Evolutionary conservation across 345 rosid genomes (phyloP), one percentile per base, ranked within the genome.

Genomic region (Salix suchowensis): DNA sequence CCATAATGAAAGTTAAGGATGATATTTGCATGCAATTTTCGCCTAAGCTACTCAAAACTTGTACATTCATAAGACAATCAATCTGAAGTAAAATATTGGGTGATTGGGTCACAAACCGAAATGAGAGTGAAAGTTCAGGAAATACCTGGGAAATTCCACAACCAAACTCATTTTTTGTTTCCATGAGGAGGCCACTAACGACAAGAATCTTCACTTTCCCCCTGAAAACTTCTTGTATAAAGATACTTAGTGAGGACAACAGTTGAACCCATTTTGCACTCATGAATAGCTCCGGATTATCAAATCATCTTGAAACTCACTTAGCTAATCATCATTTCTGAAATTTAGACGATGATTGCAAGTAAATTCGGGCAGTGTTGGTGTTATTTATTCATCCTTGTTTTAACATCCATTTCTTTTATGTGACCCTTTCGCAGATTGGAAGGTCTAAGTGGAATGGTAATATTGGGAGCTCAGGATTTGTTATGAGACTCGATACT

Each of bases 391-490:
- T 72, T 44, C 54, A 30, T 71, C 69, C 4, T 34, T 34, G 48
- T 30, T 34, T 77, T 74, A 46, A 78, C 10, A 26, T 68, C 64
- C 24, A 24, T 16, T 11, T 18, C 68, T 28, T 68, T 36, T 60
- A 8, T 34, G 24, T 62, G 16, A 10, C 21, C 13, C 62, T 4
- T 19, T 30, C 80, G 91, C 92, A 95, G 98, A 65, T 85, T 83
- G 97, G 98, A 44, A 84, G 97, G 82, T 95, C 98, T 6, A 95
- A 93, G 85, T 93, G 98, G 97, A 93, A 95, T 67, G 94, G 97
- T 18, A 90, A 90, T 83, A 81, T 85, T 4, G 98, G 97, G 74
- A 89, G 88, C 80, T 89, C 94, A 4, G 97, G 98, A 68, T 46
- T 95, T n/a, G 96, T 91, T 23, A 50, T 90, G 74, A 84, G 92